phyloP scores from a whole-genome alignment of 2,329 filamentous ascomycete genomes.

The Pyricularia pennisetigena region DNA sequence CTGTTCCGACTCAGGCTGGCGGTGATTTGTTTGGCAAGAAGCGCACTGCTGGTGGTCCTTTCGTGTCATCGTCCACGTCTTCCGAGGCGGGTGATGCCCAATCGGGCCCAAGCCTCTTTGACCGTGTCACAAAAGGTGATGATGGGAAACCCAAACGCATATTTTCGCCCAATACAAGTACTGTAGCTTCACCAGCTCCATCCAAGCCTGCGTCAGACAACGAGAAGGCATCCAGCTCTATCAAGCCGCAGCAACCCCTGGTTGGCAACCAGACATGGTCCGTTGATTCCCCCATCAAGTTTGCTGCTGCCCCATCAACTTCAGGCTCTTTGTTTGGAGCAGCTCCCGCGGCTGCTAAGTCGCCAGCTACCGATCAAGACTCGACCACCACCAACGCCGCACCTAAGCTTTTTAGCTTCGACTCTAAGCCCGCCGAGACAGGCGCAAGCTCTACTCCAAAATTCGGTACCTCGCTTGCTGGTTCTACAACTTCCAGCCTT shows the following conservation, averaged over 20 bases:
- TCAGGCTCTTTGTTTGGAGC: slow-evolving; percentile 17
- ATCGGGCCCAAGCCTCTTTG: slow-evolving; percentile 42
- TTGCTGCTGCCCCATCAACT: slow-evolving; percentile 23
- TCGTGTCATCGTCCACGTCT: slow-evolving; percentile 24
- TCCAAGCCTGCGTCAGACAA: slow-evolving; percentile 21
- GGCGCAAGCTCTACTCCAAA: background rate
- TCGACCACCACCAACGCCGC: slow-evolving; percentile 6
- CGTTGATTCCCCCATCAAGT: slow-evolving; percentile 42
- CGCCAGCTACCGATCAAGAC: slow-evolving; percentile 4
- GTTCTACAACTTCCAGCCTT: background rate
- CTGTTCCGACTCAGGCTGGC: slow-evolving; percentile 28
- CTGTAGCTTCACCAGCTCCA: slow-evolving; percentile 13
- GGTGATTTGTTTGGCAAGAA: slow-evolving; percentile 22
- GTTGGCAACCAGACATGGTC: slow-evolving; percentile 37
- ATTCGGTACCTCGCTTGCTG: background rate
- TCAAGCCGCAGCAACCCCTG: slow-evolving; percentile 21
- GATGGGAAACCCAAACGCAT: slow-evolving; percentile 39
- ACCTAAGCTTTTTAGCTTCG: slow-evolving; percentile 7
- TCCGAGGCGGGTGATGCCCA: slow-evolving; percentile 31
- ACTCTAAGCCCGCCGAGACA: slow-evolving; percentile 7
- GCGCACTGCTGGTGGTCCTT: slow-evolving; percentile 8
- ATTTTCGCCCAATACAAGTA: slow-evolving; percentile 18
- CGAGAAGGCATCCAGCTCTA: slow-evolving; percentile 33
- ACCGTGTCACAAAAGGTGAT: slow-evolving; percentile 39
- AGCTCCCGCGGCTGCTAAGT: slow-evolving; percentile 15